Percentiles rank a stretch among this genome's conserved stretches.
Evolutionary conservation across 768 basidiomycete genomes (phyloP).

Genomic region (Phylloporus sp.): DNA sequence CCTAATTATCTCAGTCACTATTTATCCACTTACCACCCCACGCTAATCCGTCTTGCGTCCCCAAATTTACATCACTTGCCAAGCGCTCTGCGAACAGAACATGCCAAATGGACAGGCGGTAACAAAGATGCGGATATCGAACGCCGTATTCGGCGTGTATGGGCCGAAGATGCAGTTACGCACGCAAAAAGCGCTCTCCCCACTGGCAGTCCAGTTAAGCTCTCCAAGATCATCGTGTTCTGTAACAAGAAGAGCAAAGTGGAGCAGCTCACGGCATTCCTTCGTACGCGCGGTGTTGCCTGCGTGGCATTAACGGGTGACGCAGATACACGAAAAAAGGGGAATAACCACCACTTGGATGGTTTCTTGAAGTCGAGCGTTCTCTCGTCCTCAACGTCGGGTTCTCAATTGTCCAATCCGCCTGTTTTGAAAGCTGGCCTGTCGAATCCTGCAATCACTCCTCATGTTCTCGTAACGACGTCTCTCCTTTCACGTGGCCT

Average conservation of each 20-base stretch:
- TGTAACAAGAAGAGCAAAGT: conserved; percentile 76
- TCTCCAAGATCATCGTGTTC: conserved; percentile 77
- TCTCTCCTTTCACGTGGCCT: conserved; percentile 88
- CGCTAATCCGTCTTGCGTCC: conserved; percentile 69
- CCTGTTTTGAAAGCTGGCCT: conserved; percentile 8
- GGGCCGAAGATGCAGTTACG: conserved; percentile 58
- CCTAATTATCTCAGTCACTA: conserved; percentile 69
- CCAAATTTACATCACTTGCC: conserved; percentile 81
- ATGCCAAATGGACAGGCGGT: conserved; percentile 73
- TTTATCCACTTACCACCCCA: conserved; percentile 58
- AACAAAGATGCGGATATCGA: conserved; percentile 81
- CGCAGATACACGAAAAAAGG: conserved; percentile 53
- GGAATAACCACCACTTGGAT: conserved; percentile 72
- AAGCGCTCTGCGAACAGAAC: conserved; percentile 61
- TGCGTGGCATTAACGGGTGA: conserved; percentile 64
- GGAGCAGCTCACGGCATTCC: conserved; percentile 52
- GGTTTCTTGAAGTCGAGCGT: conserved; percentile 54
- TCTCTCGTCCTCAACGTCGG: background rate
- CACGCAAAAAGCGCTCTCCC: conserved; percentile 25
- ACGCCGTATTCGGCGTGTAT: conserved; percentile 65
- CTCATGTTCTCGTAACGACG: conserved; percentile 81
- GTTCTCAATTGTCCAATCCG: background rate
- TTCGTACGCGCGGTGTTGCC: conserved; percentile 58
- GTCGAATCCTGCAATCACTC: conserved; percentile 33
- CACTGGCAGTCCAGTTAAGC: conserved; percentile 22